Conservation (phyloP, 805 yeast species). For the Candida stauntonica region DNA sequence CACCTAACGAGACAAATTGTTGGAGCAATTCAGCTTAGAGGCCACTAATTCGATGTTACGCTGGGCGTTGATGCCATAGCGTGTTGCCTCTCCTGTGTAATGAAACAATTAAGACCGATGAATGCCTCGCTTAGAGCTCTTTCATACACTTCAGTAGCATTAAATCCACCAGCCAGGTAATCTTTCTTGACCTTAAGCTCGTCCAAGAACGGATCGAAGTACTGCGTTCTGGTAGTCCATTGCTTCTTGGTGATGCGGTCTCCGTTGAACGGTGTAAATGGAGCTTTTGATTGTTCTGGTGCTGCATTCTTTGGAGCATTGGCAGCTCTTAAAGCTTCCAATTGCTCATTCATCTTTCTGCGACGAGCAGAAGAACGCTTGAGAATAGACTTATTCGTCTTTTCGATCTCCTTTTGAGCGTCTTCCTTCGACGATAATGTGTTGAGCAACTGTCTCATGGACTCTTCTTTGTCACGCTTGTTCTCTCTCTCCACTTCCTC, state of each 20-base stretch:
- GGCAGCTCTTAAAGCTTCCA: slow-evolving; percentile 29
- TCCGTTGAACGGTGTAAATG: slow-evolving; percentile 94
- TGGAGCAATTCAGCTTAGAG: slow-evolving; percentile 46
- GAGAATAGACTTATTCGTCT: slow-evolving; percentile 47
- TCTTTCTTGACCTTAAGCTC: slow-evolving; percentile 52
- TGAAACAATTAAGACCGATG: slow-evolving; percentile 79
- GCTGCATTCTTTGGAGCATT: slow-evolving; percentile 29
- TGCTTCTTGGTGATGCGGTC: slow-evolving; percentile 60
- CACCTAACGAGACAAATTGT: slow-evolving; percentile 39
- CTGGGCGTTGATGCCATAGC: not conserved
- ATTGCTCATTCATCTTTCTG: slow-evolving; percentile 40
- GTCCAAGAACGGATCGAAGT: slow-evolving; percentile 62
- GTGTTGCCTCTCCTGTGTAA: slow-evolving; percentile 51
- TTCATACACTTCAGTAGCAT: slow-evolving; percentile 61
- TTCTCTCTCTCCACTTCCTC: slow-evolving; percentile 62
- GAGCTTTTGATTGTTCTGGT: slow-evolving; percentile 34
- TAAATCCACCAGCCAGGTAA: slow-evolving; percentile 83
- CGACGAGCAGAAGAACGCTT: slow-evolving; percentile 65
- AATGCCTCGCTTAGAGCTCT: slow-evolving; percentile 85
- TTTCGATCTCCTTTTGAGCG: slow-evolving; percentile 46
- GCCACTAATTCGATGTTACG: slow-evolving; percentile 23
- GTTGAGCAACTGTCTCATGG: slow-evolving; percentile 53
- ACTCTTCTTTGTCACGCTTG: slow-evolving; percentile 46
- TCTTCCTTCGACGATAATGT: slow-evolving; percentile 43
- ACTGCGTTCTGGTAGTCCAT: slow-evolving; percentile 44